Base-by-base conservation (phyloP, 495 filamentous ascomycete species). In the Penicillium desertorum region DNA sequence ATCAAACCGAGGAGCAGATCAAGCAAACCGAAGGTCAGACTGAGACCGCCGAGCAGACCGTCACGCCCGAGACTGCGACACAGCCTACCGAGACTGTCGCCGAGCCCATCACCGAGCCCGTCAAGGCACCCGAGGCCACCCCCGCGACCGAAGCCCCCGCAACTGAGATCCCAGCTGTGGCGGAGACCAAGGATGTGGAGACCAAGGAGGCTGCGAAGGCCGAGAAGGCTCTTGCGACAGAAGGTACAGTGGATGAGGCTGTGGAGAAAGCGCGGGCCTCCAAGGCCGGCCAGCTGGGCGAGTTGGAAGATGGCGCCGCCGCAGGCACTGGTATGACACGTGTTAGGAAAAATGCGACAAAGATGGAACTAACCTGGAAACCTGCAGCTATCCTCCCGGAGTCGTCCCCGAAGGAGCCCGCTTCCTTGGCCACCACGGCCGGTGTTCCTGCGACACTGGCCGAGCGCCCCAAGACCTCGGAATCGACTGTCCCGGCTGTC, bases 1-100 rank as follows among this genome's bases (percentile, higher is more conserved):
- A 66, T 19, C 57, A 74, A 8, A 60, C 71, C 49, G 79, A 82
- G 54, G 75, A 82, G 7, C 68, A 71, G 32, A 56, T 67, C 50
- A 45, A 65, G 47, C 71, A 72, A 56, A 69, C 69, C 27, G 70
- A 70, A 43, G 71, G 62, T 22, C 67, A 72, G 30, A 48, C 57
- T 27, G 62, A 69, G 45, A 62, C 67, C 22, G 34, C 30, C 42
- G 42, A 50, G 36, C 27, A 52, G 49, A 58, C 41, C 1, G 48
- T 46, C 39, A 51, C 57, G 32, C 46, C 57, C 19, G 54, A 56
- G 47, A 47, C 52, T 17, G 42, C 68, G 27, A 65, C 65, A 17
- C 62, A 72, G 32, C 55, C 60, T 23, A 65, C 60, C 42, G 62
- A 55, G 30, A 47, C 59, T 52, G 45, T 51, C 34, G 61, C 60